Evolutionary conservation across 805 yeast genomes (phyloP).

Genomic region (Candida taoyuanica): DNA sequence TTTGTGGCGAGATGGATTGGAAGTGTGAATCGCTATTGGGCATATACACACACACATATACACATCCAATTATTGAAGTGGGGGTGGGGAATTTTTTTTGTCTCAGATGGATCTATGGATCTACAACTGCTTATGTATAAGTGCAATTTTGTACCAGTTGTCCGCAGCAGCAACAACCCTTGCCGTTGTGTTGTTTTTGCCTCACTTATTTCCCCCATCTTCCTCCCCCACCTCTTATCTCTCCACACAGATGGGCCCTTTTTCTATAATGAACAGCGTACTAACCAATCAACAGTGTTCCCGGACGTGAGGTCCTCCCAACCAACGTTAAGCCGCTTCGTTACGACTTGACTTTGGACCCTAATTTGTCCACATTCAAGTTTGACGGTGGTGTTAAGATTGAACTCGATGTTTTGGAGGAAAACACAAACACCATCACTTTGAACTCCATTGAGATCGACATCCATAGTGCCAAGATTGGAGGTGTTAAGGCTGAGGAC

Average conservation of each 20-base stretch:
- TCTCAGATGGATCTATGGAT: too few species aligned
- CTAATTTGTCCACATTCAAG: conserved; percentile 53
- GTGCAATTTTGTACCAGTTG: too few species aligned
- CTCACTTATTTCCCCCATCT: neutral
- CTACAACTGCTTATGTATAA: too few species aligned
- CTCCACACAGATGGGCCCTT: too few species aligned
- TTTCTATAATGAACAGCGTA: too few species aligned
- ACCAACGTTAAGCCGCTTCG: conserved; percentile 64
- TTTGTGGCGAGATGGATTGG: too few species aligned
- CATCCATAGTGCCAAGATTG: conserved; percentile 43
- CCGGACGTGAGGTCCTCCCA: conserved; percentile 48
- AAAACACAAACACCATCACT: conserved; percentile 38
- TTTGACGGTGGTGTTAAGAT: conserved; percentile 53
- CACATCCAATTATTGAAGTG: too few species aligned
- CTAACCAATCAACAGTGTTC: conserved; percentile 20
- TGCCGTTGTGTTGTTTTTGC: neutral
- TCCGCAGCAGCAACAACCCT: too few species aligned
- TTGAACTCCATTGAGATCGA: conserved; percentile 66
- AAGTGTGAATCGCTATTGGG: too few species aligned
- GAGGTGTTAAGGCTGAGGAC: conserved; percentile 29
- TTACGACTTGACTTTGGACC: conserved; percentile 65
- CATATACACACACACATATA: too few species aligned
- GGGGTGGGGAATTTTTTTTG: too few species aligned
- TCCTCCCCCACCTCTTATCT: too few species aligned
- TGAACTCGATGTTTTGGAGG: conserved; percentile 48